These are phyloP conservation scores for Pulveroboletus sp. DNA, from an alignment of 768 basidiomycete genomes.

Conservation along the genomic window DNA sequence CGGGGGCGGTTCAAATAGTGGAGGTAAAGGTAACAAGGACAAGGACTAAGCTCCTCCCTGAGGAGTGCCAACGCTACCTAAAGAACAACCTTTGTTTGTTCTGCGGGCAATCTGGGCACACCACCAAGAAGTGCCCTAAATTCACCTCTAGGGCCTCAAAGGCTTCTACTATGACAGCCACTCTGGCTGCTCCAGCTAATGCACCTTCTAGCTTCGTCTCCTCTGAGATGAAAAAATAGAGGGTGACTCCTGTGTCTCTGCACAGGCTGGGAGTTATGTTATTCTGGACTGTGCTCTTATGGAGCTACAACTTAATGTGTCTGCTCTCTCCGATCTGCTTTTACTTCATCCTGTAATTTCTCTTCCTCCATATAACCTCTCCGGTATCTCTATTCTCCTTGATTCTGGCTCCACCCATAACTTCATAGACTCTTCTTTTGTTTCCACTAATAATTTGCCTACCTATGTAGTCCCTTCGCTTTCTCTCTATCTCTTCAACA, in stretches of 20 bases:
- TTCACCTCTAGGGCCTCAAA: neutral
- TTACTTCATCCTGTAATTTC: neutral
- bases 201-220: neutral
- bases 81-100: constrained; percentile 5
- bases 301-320: constrained; percentile 3
- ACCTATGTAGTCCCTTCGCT: neutral
- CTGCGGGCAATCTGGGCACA: neutral
- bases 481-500: neutral
- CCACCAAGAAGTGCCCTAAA: neutral
- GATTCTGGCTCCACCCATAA: neutral
- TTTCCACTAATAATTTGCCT: neutral
- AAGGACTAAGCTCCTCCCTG: neutral
- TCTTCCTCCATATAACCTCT: neutral
- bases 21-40: too few species aligned
- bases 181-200: neutral
- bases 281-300: neutral
- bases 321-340: constrained; percentile 1
- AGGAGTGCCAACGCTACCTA: neutral
- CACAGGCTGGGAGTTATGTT: neutral
- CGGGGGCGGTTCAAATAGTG: too few species aligned
- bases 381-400: neutral
- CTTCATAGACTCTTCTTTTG: neutral
- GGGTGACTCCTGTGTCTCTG: neutral
- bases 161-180: neutral
- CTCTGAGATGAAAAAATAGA: constrained; percentile 6